Evolutionary conservation across 371 early-diverging fungal species (phyloP).

Genomic region (Saksenaea oblongispora): DNA sequence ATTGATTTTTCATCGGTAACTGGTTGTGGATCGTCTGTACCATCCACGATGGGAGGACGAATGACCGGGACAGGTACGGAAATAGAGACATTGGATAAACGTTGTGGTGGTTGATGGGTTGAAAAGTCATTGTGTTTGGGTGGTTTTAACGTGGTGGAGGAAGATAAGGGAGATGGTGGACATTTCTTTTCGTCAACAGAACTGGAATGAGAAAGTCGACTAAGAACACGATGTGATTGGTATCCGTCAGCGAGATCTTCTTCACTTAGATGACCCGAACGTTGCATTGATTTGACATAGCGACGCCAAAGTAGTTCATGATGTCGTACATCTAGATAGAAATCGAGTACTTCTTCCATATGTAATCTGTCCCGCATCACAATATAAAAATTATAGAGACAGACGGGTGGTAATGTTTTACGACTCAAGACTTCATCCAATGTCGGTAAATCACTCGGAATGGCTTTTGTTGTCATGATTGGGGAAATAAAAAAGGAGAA

Average conservation of each 20-base stretch:
- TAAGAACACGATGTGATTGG: constrained; percentile 36
- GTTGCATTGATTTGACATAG: constrained; percentile 51
- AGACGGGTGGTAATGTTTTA: constrained; percentile 67
- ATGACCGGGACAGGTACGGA: constrained; percentile 3
- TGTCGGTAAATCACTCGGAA: constrained; percentile 41
- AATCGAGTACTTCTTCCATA: constrained; percentile 66
- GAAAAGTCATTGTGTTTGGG: constrained; percentile 5
- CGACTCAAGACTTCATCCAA: constrained; percentile 62
- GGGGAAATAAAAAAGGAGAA: background rate
- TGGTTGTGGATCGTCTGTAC: background rate
- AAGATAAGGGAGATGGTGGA: constrained; percentile 11
- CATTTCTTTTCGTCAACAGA: constrained; percentile 19
- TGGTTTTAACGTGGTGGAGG: constrained; percentile 2
- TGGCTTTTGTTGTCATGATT: background rate
- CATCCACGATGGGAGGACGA: constrained; percentile 11
- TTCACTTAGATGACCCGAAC: constrained; percentile 39
- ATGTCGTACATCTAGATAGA: constrained; percentile 67
- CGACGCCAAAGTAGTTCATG: constrained; percentile 64
- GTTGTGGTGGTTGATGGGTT: constrained; percentile 10
- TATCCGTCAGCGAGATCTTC: constrained; percentile 43
- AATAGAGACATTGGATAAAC: background rate
- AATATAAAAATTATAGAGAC: constrained; percentile 68
- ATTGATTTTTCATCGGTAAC: constrained; percentile 15
- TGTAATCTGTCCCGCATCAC: constrained; percentile 63
- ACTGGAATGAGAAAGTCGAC: constrained; percentile 32